phyloP scores from a whole-genome alignment of 202 grass and related monocot species.

The Bolboschoenoplectus hybrid region DNA sequence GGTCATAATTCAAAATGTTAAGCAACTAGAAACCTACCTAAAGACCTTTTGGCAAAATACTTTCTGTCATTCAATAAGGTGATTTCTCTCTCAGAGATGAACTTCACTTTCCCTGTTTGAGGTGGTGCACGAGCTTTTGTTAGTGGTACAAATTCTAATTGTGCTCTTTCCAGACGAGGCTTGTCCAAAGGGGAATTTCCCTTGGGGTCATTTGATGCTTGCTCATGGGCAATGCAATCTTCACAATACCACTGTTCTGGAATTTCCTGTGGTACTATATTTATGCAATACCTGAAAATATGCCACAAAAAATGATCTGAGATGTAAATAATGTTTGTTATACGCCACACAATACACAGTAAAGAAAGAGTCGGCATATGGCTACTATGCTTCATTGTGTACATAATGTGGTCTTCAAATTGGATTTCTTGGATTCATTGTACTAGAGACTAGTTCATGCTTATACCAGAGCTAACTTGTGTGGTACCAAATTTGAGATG shows the following conservation, averaged over 20 bases:
- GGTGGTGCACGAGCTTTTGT: slow-evolving; percentile 22
- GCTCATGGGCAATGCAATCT: slow-evolving; percentile 26
- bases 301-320: not conserved
- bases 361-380: not conserved
- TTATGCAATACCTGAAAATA: slow-evolving; percentile 27
- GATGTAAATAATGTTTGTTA: not conserved
- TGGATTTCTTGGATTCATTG: not conserved
- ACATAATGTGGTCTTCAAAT: too few species aligned
- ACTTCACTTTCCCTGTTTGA: slow-evolving; percentile 54
- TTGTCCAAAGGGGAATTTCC: slow-evolving; percentile 12
- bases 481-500: not conserved
- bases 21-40: not conserved
- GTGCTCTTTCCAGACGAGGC: slow-evolving; percentile 1
- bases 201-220: slow-evolving; percentile 26
- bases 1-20: not conserved
- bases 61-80: slow-evolving; percentile 44
- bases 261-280: not conserved
- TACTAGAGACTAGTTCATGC: not conserved
- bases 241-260: slow-evolving; percentile 15
- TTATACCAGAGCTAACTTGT: slow-evolving; percentile 11
- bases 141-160: not conserved
- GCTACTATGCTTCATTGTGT: not conserved
- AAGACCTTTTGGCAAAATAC: slow-evolving; percentile 21
- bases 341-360: not conserved
- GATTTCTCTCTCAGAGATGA: slow-evolving; percentile 60